Percentiles rank a stretch among this genome's conserved stretches.
These are phyloP conservation scores for Talaromyces funiculosus DNA, from an alignment of 2,329 filamentous ascomycete genomes.

Conservation along the genomic window DNA sequence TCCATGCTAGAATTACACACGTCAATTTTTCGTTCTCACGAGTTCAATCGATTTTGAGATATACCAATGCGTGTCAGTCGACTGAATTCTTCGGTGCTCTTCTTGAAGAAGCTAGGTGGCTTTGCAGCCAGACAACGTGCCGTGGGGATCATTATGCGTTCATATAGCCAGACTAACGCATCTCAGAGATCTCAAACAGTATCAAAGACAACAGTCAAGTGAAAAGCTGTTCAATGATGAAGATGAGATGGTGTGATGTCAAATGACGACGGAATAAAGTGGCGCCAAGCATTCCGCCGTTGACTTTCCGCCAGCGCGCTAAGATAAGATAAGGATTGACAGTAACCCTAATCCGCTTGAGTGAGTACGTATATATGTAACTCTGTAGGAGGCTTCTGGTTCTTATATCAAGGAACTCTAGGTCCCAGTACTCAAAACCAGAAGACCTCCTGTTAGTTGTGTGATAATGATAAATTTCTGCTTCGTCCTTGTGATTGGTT, in stretches of 20 bases:
- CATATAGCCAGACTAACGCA: background rate
- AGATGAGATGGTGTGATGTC: background rate
- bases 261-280: slow-evolving; percentile 5
- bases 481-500: too few species aligned
- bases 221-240: background rate
- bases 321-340: slow-evolving; percentile 7
- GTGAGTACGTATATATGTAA: too few species aligned
- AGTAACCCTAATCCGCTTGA: too few species aligned
- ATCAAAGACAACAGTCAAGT: too few species aligned
- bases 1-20: slow-evolving; percentile 31
- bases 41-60: too few species aligned
- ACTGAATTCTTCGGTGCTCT: slow-evolving; percentile 55
- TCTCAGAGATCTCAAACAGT: background rate
- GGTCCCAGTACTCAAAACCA: too few species aligned
- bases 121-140: slow-evolving; percentile 34
- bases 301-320: background rate
- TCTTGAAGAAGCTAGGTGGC: slow-evolving; percentile 49
- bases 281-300: background rate
- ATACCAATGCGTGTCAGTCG: slow-evolving; percentile 52
- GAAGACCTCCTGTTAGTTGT: too few species aligned
- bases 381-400: too few species aligned
- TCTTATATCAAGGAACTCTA: too few species aligned
- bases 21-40: background rate
- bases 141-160: slow-evolving; percentile 33
- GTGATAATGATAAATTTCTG: too few species aligned